Base-by-base conservation (phyloP, 345 rosid species). In the Eucalyptus tenuipes region DNA sequence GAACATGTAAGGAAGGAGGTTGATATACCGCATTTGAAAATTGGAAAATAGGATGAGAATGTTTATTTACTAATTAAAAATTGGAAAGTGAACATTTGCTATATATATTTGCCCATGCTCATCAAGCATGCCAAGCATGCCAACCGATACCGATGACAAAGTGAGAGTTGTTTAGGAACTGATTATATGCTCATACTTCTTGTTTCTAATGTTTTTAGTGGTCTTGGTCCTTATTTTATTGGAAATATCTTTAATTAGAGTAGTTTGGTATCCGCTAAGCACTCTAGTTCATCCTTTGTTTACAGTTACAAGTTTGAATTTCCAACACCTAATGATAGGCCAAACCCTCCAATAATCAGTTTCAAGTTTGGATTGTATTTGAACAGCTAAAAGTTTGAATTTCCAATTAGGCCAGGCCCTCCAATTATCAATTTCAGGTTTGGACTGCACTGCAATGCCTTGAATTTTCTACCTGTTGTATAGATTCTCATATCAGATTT, bases 321-420 rank as follows among this genome's bases (percentile, higher is more conserved):
- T 92, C 99, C 99, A 85, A 97, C 99, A 89, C 99, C 99, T 89
- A 98, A 97, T 88, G 98, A 97, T 91, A 93, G 96, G 91, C 99
- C 98, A 86, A 98, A 98, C 42, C 95, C 98, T 7, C 99, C 99
- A 49, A 96, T 97, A 75, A 97, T 97, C 93, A 97, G 99, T 95
- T 97, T 97, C 95, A 97, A 98, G 99, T 96, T 91, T 90, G 94
- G 53, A 87, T 91, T 87, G 48, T 18, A 42, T 2, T 87, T 80
- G 82, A 57, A 42, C 25, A 75, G 12, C 37, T 40, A 42, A 42
- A 42, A 42, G 44, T 42, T 42, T 42, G 44, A 42, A 42, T 42
- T 42, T 42, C 44, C 7, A 42, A 42, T 42, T 42, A 42, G 44
- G 44, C 44, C 44, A 42, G 8, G 44, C 7, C 44, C 44, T 42